These are phyloP conservation scores for Dipodascopsis uninucleata DNA, from an alignment of 805 yeast genomes.

Conservation along the genomic window DNA sequence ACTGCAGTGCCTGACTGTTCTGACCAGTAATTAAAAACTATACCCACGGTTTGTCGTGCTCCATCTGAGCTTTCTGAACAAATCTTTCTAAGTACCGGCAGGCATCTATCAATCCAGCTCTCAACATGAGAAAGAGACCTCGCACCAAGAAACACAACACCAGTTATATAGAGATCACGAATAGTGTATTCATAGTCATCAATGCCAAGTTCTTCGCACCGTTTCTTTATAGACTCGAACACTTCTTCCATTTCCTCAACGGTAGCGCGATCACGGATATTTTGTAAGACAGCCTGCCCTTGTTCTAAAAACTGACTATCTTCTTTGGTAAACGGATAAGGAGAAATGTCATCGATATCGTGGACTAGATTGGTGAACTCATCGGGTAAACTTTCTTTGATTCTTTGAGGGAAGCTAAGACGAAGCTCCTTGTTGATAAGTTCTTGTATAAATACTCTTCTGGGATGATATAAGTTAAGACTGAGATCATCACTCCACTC, in stretches of 20 bases:
- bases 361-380: slow-evolving; percentile 41
- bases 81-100: slow-evolving; percentile 38
- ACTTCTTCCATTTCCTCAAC: slow-evolving; percentile 16
- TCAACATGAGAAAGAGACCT: slow-evolving; percentile 79
- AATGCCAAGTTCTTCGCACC: slow-evolving; percentile 16
- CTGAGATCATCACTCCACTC: slow-evolving; percentile 68
- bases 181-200: slow-evolving; percentile 31
- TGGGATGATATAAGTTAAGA: slow-evolving; percentile 60
- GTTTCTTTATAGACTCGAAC: slow-evolving; percentile 25
- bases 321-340: slow-evolving; percentile 41
- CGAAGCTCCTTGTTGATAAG: slow-evolving; percentile 80
- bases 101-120: slow-evolving; percentile 47
- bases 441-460: slow-evolving; percentile 66
- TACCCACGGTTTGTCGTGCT: slow-evolving; percentile 47
- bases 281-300: slow-evolving; percentile 14
- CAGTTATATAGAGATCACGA: slow-evolving; percentile 58
- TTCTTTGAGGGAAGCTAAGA: slow-evolving; percentile 68
- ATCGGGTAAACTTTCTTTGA: slow-evolving; percentile 65
- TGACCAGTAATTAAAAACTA: slow-evolving; percentile 63
- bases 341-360: slow-evolving; percentile 26
- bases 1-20: slow-evolving; percentile 62
- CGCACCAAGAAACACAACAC: slow-evolving; percentile 77
- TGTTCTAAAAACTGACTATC: slow-evolving; percentile 23
- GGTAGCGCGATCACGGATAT: slow-evolving; percentile 19
- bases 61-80: slow-evolving; percentile 6